phyloP scores from a whole-genome alignment of 139 green algal species.

The Picochlorum sp. region DNA sequence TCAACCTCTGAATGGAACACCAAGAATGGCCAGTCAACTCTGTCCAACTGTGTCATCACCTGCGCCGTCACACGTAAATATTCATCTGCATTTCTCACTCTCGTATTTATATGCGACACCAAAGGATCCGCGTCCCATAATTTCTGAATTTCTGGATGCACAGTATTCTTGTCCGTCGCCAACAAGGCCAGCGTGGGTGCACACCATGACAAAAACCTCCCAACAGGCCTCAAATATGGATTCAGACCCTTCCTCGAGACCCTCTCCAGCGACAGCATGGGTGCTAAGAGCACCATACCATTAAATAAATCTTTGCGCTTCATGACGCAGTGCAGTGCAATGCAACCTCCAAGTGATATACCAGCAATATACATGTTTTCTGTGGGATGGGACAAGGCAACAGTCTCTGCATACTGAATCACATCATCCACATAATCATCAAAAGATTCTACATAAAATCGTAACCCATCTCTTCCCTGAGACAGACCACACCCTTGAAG shows the following conservation, averaged over 20 bases:
- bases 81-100: conserved; percentile 36
- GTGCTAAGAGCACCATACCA: conserved; percentile 49
- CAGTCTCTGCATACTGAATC: conserved; percentile 24
- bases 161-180: conserved; percentile 27
- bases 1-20: conserved; percentile 52
- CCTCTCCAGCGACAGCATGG: conserved; percentile 61
- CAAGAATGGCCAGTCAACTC: conserved; percentile 39
- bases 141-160: conserved; percentile 45
- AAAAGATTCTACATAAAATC: conserved; percentile 47
- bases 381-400: background rate
- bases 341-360: conserved; percentile 56
- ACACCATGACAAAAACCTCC: conserved; percentile 27
- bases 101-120: conserved; percentile 23
- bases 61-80: conserved; percentile 37
- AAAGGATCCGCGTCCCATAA: conserved; percentile 43
- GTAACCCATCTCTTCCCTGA: conserved; percentile 31
- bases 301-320: conserved; percentile 20
- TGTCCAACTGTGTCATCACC: conserved; percentile 23
- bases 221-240: conserved; percentile 37
- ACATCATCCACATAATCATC: conserved; percentile 56
- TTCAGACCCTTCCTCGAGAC: conserved; percentile 49
- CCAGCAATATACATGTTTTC: conserved; percentile 52
- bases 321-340: conserved; percentile 38
- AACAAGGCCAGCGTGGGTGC: conserved; percentile 33
- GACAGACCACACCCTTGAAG: conserved; percentile 50